Evolutionary conservation across 495 filamentous ascomycete genomes (phyloP).

Genomic region (Collariella sp.): DNA sequence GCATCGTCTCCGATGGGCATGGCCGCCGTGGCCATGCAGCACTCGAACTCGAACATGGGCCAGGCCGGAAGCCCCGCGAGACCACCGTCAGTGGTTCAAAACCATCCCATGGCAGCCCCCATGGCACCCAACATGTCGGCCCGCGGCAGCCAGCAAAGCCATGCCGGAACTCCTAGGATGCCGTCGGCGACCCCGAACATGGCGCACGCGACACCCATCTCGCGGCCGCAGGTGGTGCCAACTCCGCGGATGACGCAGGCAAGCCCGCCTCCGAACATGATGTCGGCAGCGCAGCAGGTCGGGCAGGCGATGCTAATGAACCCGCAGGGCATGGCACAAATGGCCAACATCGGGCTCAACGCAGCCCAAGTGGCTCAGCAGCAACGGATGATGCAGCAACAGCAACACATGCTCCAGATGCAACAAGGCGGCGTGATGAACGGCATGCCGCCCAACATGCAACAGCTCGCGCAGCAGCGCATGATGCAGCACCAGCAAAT

Average conservation of each 20-base stretch:
- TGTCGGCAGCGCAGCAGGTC: conserved; percentile 45
- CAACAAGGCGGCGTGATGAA: conserved; percentile 35
- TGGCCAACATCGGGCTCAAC: conserved; percentile 18
- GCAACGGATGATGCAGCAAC: conserved; percentile 47
- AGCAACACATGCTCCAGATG: conserved; percentile 29
- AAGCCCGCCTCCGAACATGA: conserved; percentile 54
- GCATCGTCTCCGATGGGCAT: conserved; percentile 69
- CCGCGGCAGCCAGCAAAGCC: conserved; percentile 71
- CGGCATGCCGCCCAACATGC: conserved; percentile 21
- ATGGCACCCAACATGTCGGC: conserved; percentile 66
- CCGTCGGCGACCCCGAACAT: conserved; percentile 71
- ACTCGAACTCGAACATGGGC: conserved; percentile 69
- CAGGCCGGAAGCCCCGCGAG: conserved; percentile 57
- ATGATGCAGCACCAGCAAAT: conserved; percentile 35
- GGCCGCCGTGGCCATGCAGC: conserved; percentile 62
- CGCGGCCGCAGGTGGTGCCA: conserved; percentile 56
- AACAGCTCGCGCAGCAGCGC: conserved; percentile 27
- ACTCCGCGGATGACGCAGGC: conserved; percentile 64
- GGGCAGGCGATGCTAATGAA: conserved; percentile 44
- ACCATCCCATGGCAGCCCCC: conserved; percentile 53
- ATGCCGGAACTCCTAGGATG: conserved; percentile 72
- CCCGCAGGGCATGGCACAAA: conserved; percentile 37
- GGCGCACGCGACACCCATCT: conserved; percentile 60
- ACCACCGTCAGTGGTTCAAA: conserved; percentile 68
- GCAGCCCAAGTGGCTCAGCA: conserved; percentile 41